These are phyloP conservation scores for Letharia lupina DNA, from an alignment of 495 filamentous ascomycete species.

Conservation along the genomic window DNA sequence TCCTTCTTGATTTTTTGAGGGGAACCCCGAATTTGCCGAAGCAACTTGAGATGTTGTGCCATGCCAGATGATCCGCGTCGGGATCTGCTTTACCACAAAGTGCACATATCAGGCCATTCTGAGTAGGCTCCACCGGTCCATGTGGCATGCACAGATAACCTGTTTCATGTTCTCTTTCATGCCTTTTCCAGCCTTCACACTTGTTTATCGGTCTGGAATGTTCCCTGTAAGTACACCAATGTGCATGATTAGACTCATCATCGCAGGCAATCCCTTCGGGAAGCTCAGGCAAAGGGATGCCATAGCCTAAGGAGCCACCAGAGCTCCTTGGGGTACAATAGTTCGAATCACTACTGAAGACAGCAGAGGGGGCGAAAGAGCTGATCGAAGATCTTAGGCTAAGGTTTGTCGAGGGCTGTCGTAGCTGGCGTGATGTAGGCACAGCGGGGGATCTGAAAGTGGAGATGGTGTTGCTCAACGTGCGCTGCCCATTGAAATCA, in stretches of 20 bases:
- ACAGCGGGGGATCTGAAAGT: neutral
- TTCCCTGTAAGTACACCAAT: neutral
- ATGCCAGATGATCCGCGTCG: neutral
- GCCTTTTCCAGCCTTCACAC: conserved; percentile 18
- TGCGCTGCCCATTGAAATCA: neutral
- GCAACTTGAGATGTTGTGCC: conserved; percentile 4
- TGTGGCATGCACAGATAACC: conserved; percentile 9
- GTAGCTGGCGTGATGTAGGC: neutral
- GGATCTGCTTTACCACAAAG: neutral
- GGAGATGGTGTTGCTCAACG: neutral
- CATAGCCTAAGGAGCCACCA: neutral
- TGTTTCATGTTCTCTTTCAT: conserved; percentile 13
- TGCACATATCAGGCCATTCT: neutral
- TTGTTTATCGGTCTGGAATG: neutral
- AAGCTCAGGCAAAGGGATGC: neutral
- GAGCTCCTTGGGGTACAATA: conserved; percentile 3
- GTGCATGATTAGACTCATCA: neutral
- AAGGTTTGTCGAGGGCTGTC: neutral
- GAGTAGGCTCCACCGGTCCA: neutral
- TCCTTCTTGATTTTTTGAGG: conserved; percentile 5
- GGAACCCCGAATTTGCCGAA: neutral
- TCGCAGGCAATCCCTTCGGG: neutral
- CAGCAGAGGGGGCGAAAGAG: neutral
- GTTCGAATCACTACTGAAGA: neutral
- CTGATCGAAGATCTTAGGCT: neutral